phyloP scores from a whole-genome alignment of 2,329 filamentous ascomycete species.

The Diaporthe australafricana region DNA sequence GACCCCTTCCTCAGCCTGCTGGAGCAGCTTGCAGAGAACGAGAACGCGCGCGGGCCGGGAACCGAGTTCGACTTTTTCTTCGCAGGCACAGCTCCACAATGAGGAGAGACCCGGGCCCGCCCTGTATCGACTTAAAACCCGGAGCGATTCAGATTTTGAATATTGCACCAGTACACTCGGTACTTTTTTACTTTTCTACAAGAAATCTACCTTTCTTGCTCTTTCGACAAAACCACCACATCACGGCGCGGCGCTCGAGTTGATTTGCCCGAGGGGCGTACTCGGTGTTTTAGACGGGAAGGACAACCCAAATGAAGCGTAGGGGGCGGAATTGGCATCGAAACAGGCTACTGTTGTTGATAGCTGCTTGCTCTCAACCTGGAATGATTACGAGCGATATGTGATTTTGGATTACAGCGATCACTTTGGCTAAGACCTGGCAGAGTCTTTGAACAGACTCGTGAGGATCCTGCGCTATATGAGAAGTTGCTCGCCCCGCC shows the following conservation, averaged over 20 bases:
- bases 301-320: background rate
- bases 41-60: constrained; percentile 75
- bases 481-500: background rate
- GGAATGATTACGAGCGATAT: background rate
- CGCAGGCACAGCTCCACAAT: constrained; percentile 41
- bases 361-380: background rate
- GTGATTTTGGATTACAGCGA: background rate
- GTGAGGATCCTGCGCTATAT: background rate
- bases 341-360: background rate
- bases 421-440: background rate
- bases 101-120: background rate
- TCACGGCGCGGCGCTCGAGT: constrained; percentile 10
- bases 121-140: no score
- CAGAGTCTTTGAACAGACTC: background rate
- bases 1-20: constrained; percentile 84
- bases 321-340: background rate
- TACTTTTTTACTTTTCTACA: background rate
- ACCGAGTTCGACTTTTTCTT: constrained; percentile 85
- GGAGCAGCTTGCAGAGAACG: constrained; percentile 86
- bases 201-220: background rate
- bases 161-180: background rate
- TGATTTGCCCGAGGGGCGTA: background rate
- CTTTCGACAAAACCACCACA: background rate
- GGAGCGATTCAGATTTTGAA: background rate
- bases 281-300: constrained; percentile 5